A percentile compares a stretch with the other conserved stretches of the same genome.
phyloP scores from a whole-genome alignment of 371 early-diverging fungal species.

The Parasitella parasitica region DNA sequence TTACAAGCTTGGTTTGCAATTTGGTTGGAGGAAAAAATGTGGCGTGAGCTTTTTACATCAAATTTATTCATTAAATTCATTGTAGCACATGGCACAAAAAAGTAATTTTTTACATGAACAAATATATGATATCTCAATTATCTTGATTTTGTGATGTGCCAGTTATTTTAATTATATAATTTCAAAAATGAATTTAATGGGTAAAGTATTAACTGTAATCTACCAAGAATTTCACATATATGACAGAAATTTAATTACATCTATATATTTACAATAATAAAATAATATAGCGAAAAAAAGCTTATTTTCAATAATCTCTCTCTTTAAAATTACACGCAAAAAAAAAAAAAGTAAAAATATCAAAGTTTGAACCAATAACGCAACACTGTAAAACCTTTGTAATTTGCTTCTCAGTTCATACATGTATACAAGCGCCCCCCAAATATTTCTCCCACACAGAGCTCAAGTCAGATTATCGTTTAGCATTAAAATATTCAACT shows the following conservation, averaged over 20 bases:
- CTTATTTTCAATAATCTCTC: not conserved
- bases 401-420: not conserved
- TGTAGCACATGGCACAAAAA: not conserved
- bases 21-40: slow-evolving; percentile 28
- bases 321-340: not conserved
- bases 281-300: not conserved
- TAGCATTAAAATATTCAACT: not conserved
- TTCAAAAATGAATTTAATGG: not conserved
- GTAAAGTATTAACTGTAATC: not conserved
- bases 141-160: not conserved
- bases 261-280: not conserved
- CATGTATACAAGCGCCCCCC: not conserved
- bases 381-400: not conserved
- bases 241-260: too few species aligned
- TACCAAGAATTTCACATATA: not conserved
- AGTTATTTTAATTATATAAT: not conserved
- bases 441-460: not conserved
- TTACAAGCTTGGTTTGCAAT: not conserved
- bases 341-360: not conserved
- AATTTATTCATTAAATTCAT: slow-evolving; percentile 3
- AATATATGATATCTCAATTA: not conserved
- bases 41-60: slow-evolving; percentile 30
- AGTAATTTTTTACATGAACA: slow-evolving; percentile 1
- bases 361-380: not conserved
- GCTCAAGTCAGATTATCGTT: not conserved